A percentile compares a stretch with the other conserved stretches of the same genome.
phyloP scores from a whole-genome alignment of 2,329 filamentous ascomycete genomes.

The Dothideomycetes sp. region DNA sequence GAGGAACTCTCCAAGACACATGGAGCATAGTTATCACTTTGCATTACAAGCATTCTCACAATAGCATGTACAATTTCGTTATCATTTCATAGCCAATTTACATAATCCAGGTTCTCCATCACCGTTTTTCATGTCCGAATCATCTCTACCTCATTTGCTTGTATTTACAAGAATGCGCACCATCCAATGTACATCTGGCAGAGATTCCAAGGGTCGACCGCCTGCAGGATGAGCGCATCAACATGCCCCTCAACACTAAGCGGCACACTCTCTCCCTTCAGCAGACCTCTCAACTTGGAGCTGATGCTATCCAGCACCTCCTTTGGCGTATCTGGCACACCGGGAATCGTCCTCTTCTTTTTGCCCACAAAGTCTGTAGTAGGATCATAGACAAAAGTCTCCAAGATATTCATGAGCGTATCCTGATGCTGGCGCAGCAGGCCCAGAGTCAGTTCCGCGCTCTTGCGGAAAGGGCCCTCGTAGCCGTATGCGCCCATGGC shows the following conservation, averaged over 20 bases:
- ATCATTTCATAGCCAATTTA: no score
- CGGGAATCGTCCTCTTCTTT: slow-evolving; percentile 40
- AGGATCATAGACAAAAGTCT: slow-evolving; percentile 94
- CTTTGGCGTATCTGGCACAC: slow-evolving; percentile 56
- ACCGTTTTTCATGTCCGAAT: no score
- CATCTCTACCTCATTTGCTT: no score
- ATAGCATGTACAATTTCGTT: no score
- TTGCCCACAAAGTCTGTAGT: slow-evolving; percentile 85
- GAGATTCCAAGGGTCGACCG: slow-evolving; percentile 68
- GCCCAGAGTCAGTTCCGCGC: slow-evolving; percentile 75
- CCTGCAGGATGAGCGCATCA: slow-evolving; percentile 84
- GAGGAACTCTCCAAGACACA: slow-evolving; percentile 18
- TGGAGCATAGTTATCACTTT: no score
- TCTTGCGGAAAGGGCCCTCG: slow-evolving; percentile 82
- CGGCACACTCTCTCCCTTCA: slow-evolving; percentile 81
- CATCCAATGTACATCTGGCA: slow-evolving; percentile 96
- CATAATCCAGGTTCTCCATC: no score
- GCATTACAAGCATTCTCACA: no score
- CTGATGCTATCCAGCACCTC: slow-evolving; percentile 84
- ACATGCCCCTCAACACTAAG: slow-evolving; percentile 94
- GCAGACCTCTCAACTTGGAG: slow-evolving; percentile 72
- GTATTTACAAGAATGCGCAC: slow-evolving; percentile 54
- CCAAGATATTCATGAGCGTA: slow-evolving; percentile 91
- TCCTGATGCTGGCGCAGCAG: slow-evolving; percentile 87
- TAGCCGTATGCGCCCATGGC: slow-evolving; percentile 93